Evolutionary conservation across 2,329 filamentous ascomycete species (phyloP).

Genomic region (Aureobasidium leucospermi): DNA sequence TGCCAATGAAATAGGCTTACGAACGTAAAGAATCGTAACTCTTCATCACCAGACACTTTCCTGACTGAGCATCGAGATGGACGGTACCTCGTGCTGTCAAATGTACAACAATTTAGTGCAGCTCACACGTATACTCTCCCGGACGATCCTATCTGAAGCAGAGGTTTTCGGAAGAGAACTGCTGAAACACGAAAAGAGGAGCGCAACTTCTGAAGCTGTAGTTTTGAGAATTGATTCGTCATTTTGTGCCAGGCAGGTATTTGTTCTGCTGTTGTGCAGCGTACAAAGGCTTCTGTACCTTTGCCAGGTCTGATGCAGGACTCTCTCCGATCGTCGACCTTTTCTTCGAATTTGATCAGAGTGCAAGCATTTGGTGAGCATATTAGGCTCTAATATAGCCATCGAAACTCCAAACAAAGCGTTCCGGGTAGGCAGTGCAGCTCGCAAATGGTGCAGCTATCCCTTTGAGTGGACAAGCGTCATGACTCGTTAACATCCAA

Average conservation of each 20-base stretch:
- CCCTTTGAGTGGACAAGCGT: neutral
- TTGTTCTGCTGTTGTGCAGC: neutral
- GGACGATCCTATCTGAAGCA: too few relatives aligned
- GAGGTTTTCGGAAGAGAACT: neutral
- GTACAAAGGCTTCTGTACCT: neutral
- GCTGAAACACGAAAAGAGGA: neutral
- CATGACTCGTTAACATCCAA: conserved; percentile 3
- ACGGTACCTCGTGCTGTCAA: too few relatives aligned
- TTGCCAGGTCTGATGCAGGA: neutral
- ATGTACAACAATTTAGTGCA: too few relatives aligned
- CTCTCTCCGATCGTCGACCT: neutral
- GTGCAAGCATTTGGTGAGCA: too few relatives aligned
- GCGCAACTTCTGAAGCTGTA: neutral
- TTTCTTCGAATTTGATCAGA: too few relatives aligned
- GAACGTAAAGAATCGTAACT: too few relatives aligned
- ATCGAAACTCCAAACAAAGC: neutral
- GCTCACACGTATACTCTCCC: too few relatives aligned
- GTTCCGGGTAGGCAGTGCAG: neutral
- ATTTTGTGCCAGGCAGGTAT: neutral
- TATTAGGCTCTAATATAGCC: too few relatives aligned
- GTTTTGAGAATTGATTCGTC: neutral
- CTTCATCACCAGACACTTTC: too few relatives aligned
- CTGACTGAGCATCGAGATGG: too few relatives aligned
- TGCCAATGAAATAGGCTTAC: too few relatives aligned
- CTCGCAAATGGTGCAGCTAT: neutral